phyloP scores from a whole-genome alignment of 805 yeast genomes.

The Cyberlindnera meyerae region DNA sequence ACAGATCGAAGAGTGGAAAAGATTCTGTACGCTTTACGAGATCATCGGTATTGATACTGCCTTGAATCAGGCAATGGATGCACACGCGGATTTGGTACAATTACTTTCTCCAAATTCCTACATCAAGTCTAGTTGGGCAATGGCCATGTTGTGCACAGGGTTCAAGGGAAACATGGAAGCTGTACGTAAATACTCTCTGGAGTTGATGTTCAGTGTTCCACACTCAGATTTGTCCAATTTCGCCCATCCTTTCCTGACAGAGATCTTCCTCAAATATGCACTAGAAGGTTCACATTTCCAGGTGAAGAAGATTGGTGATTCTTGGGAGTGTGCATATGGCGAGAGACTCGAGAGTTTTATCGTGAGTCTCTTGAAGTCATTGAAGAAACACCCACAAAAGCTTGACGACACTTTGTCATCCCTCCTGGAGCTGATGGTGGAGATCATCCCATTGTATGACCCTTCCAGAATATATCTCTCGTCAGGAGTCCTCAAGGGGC shows the following conservation, averaged over 20 bases:
- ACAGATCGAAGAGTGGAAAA: slow-evolving; percentile 57
- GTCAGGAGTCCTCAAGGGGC: slow-evolving; percentile 53
- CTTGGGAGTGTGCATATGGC: slow-evolving; percentile 53
- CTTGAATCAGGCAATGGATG: slow-evolving; percentile 79
- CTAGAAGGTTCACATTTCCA: slow-evolving; percentile 61
- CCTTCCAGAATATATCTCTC: slow-evolving; percentile 63
- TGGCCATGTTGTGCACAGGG: slow-evolving; percentile 71
- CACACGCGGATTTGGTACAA: slow-evolving; percentile 53
- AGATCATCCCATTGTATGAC: slow-evolving; percentile 51
- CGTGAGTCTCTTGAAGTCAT: slow-evolving; percentile 27
- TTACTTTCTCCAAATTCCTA: slow-evolving; percentile 45
- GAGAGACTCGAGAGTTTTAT: slow-evolving; percentile 43
- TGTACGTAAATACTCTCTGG: slow-evolving; percentile 59
- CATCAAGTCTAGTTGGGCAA: slow-evolving; percentile 67
- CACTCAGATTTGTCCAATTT: slow-evolving; percentile 41
- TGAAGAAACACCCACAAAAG: slow-evolving; percentile 27
- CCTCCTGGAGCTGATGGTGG: slow-evolving; percentile 42
- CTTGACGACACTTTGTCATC: slow-evolving; percentile 27
- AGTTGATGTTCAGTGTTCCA: slow-evolving; percentile 50
- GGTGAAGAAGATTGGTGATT: slow-evolving; percentile 31
- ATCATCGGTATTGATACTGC: slow-evolving; percentile 83
- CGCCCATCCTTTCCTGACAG: slow-evolving; percentile 38
- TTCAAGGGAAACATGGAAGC: slow-evolving; percentile 73
- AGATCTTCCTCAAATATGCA: slow-evolving; percentile 50
- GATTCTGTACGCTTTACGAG: slow-evolving; percentile 70